Evolutionary conservation across 208 protist genomes (phyloP).

Genomic region (Trypanosoma avium): DNA sequence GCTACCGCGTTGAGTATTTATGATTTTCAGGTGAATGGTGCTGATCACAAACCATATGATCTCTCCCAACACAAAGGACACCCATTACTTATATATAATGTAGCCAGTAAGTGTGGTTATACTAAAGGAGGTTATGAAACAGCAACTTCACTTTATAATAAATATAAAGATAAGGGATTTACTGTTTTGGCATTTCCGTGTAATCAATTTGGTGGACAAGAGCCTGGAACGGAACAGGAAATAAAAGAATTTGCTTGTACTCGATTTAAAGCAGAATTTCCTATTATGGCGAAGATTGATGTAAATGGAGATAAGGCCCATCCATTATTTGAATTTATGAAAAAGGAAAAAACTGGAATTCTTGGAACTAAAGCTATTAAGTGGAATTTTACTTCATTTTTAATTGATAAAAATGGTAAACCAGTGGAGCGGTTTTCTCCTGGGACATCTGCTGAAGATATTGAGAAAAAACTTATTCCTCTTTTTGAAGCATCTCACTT

Average conservation of each 20-base stretch:
- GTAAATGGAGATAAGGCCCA: constrained; percentile 86
- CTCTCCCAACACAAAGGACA: constrained; percentile 35
- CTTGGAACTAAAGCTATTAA: constrained; percentile 79
- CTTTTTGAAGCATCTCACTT: too few species aligned
- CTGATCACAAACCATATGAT: constrained; percentile 30
- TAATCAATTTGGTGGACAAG: constrained; percentile 83
- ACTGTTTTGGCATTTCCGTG: constrained; percentile 92
- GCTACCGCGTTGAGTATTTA: constrained; percentile 22
- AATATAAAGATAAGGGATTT: constrained; percentile 84
- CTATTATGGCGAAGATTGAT: constrained; percentile 65
- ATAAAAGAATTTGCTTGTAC: constrained; percentile 44
- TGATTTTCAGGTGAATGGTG: constrained; percentile 31
- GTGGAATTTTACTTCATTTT: constrained; percentile 95
- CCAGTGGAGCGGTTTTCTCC: constrained; percentile 71
- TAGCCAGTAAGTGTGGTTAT: constrained; percentile 73
- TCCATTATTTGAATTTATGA: constrained; percentile 85
- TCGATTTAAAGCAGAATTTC: constrained; percentile 39
- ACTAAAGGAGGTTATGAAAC: constrained; percentile 83
- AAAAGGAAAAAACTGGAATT: constrained; percentile 63
- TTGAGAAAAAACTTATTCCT: constrained; percentile 66
- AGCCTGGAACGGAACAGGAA: constrained; percentile 42
- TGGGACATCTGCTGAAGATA: constrained; percentile 41
- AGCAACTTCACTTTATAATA: constrained; percentile 77
- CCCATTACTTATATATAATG: constrained; percentile 38
- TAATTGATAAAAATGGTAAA: constrained; percentile 72